Percentiles rank a stretch among this genome's conserved stretches.
Conservation (phyloP, 805 yeast species). For the Candida easanensis region DNA sequence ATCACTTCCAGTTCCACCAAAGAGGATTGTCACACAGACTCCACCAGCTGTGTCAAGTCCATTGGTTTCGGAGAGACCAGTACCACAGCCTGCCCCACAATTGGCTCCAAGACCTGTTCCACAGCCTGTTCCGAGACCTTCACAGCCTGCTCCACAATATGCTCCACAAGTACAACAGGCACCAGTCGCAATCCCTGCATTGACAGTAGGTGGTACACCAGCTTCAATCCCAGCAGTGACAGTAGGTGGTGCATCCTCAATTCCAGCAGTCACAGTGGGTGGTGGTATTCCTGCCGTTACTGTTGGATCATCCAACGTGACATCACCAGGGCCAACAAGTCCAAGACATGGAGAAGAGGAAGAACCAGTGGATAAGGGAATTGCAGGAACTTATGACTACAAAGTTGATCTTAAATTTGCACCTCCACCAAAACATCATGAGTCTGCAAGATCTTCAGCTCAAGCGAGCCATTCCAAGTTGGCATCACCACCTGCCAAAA, state of each 20-base stretch:
- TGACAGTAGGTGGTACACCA: no score
- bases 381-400: constrained; percentile 35
- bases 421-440: constrained; percentile 34
- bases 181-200: no score
- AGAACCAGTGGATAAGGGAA: constrained; percentile 21
- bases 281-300: background rate
- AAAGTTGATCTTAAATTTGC: constrained; percentile 31
- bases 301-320: background rate
- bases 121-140: background rate
- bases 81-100: background rate
- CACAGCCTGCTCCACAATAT: background rate
- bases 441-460: background rate
- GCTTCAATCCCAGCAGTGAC: no score
- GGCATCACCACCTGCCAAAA: constrained; percentile 2
- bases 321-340: background rate
- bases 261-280: background rate
- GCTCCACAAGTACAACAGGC: background rate
- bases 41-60: background rate
- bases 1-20: constrained; percentile 22
- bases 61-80: background rate
- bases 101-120: no score
- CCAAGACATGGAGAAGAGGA: constrained; percentile 9
- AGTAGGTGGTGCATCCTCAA: background rate
- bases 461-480: background rate
- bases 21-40: background rate